Evolutionary conservation across 768 basidiomycete species (phyloP).

Genomic region (Mycena amicta): DNA sequence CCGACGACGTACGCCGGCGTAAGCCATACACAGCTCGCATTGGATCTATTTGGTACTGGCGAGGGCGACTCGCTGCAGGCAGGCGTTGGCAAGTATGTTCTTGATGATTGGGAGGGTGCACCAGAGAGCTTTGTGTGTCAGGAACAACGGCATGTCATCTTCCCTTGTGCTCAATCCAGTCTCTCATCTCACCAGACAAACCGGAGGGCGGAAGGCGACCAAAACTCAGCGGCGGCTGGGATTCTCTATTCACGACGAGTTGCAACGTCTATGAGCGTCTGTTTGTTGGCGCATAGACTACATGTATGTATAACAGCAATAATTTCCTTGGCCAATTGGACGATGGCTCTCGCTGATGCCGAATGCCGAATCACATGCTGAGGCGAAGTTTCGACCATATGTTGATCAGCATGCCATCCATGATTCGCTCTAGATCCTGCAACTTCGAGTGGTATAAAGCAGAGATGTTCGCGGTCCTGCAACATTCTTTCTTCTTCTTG

Average conservation of each 20-base stretch:
- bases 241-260: conserved; percentile 81
- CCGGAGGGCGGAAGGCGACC: conserved; percentile 85
- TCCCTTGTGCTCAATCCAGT: conserved; percentile 7
- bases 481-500: neutral
- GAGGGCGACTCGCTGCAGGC: conserved; percentile 60
- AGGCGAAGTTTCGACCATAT: neutral
- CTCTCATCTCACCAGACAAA: conserved; percentile 52
- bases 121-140: conserved; percentile 99
- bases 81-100: conserved; percentile 69
- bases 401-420: neutral
- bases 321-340: no score
- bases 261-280: conserved; percentile 33
- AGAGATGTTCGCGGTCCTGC: neutral
- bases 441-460: neutral
- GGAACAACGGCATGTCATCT: conserved; percentile 71
- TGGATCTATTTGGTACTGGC: conserved; percentile 83
- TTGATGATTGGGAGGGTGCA: conserved; percentile 95
- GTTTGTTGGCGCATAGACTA: conserved; percentile 9
- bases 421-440: neutral
- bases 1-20: conserved; percentile 98
- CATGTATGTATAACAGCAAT: conserved; percentile 3
- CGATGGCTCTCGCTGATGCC: no score
- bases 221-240: conserved; percentile 85
- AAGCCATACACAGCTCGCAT: conserved; percentile 92
- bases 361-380: neutral